Conservation (phyloP, 257 asterid genomes). For the Apocynum venetum region DNA sequence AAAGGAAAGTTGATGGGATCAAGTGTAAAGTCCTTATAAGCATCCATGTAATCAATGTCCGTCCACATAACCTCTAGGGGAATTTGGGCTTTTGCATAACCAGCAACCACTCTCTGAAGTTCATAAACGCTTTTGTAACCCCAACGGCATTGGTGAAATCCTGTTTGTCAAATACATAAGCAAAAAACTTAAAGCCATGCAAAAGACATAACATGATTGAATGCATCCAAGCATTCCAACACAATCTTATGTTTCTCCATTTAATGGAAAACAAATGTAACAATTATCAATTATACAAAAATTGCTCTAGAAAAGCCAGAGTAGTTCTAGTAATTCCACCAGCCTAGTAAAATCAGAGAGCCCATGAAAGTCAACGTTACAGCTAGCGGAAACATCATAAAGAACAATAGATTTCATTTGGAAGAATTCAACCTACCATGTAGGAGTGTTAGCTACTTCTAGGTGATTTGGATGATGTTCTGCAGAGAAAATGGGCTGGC, state of each 20-base stretch:
- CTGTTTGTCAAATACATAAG: slow-evolving; percentile 25
- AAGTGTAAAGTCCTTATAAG: slow-evolving; percentile 80
- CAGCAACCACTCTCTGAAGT: slow-evolving; percentile 65
- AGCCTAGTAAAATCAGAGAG: no score
- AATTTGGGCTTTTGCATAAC: slow-evolving; percentile 60
- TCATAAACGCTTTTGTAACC: slow-evolving; percentile 72
- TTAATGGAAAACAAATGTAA: no score
- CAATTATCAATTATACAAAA: no score
- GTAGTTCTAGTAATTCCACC: background rate
- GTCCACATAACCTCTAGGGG: slow-evolving; percentile 97
- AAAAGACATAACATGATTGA: background rate
- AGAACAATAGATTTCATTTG: background rate
- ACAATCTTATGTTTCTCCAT: background rate
- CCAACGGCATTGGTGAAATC: slow-evolving; percentile 85
- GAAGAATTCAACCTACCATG: background rate
- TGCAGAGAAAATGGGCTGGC: no score
- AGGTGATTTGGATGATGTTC: no score
- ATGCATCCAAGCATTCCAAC: background rate
- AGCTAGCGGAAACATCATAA: background rate
- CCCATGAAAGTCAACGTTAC: background rate
- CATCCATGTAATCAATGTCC: slow-evolving; percentile 94
- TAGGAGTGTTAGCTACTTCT: no score
- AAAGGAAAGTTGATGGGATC: slow-evolving; percentile 73
- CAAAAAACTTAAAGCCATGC: background rate
- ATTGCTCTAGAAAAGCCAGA: background rate